Evolutionary conservation across 306 rosid genomes (phyloP), one percentile per base, ranked within the genome.

Genomic region (Dryas drummondii): DNA sequence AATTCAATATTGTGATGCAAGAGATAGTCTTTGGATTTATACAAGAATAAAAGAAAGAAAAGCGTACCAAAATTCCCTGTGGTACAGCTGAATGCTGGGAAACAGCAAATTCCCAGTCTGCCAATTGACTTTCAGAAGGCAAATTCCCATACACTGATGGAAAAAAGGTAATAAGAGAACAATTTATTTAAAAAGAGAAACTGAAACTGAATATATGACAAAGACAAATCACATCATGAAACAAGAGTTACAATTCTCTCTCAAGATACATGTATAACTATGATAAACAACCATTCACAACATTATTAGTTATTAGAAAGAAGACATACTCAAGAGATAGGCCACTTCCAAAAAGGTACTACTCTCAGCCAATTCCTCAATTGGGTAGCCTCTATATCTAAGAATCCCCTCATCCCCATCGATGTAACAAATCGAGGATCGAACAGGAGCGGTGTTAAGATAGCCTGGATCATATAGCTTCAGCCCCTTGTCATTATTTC

Each of bases 381-480:
- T 92, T 0, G 96, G 97, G 74, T 85, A 92, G 37, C 97, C 97
- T 71, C 97, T 84, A 70, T 92, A 92, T 81, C 97, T 83, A 45
- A 92, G 97, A 79, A 92, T 87, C 52, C 97, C 97, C 83, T 84
- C 96, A 61, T 92, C 97, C 5, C 97, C 97, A 80, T 92, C 96
- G 45, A 92, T 92, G 73, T 90, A 92, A 61, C 91, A 88, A 78
- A 92, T 90, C 42, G 89, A 82, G 2, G 97, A 92, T 40, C 89
- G 76, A 73, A 92, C 97, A 47, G 97, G 97, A 60, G 97, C 97
- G 1, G 97, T 92, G 80, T 92, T 92, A 40, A 90, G 87, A 84
- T 88, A 92, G 13, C 98, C 98, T 0, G 98, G 98, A 67, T 93
- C 96, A 76, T 89, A 92, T n/a, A 90, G 81, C 82, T 92, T 92